Evolutionary conservation across 345 rosid species (phyloP), one percentile per base, ranked within the genome.

Genomic region (Sonneratia caseolaris): DNA sequence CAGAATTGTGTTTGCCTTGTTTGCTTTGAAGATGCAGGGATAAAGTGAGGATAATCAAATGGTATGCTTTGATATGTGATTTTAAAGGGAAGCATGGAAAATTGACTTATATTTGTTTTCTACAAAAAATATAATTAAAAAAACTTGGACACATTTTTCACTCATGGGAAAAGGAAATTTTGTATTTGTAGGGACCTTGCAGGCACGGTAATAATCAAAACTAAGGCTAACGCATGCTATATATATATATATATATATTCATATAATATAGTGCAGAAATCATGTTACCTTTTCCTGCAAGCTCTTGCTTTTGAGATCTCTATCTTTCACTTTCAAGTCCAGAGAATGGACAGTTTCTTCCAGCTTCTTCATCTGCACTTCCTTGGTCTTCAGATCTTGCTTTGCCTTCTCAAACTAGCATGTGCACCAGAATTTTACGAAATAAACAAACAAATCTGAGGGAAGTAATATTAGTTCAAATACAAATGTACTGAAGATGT

Each of bases 381-480:
- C 99, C 85, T 92, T 92, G 82, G 80, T 83, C 87, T 92, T 90
- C 83, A 89, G 70, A 72, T 95, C 97, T 82, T 81, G 95, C 83
- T 84, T 95, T 69, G 86, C 78, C 76, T 89, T 95, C 68, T 95
- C 99, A 82, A 84, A 86, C 97, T 89, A 55, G 18, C 47, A 74
- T 5, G 37, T 2, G 66, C 38, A 35, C 38, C 37, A 0, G 37
- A 35, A n/a, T 13, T 32, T 62, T 35, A 27, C 6, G 2, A 27
- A 62, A 62, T 62, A 32, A 62, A 62, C 66, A 61, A 21, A 24
- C 37, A 62, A 35, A 35, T 35, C 13, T 6, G 19, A 32, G 66
- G 18, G 27, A 35, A 27, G 19, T 27, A 62, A 8, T 62, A 4
- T 27, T 62, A 10, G 1, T 10, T 1, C 51, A 21, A 62, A 27